Evolutionary conservation across 345 rosid species (phyloP).

Genomic region (Trapa incisa): DNA sequence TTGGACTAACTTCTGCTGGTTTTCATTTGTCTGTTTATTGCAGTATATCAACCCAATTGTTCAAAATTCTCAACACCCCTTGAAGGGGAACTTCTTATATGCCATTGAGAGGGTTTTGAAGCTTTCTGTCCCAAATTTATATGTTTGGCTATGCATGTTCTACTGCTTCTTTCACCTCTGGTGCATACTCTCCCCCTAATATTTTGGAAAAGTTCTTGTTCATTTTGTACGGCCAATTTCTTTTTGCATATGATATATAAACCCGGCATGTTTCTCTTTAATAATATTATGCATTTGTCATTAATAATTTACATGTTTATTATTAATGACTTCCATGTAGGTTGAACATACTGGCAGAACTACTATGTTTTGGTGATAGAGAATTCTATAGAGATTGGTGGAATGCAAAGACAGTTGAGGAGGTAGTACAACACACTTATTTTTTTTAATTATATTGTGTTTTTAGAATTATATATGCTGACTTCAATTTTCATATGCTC

Average conservation of each 20-base stretch:
- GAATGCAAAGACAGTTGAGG: conserved; percentile 95
- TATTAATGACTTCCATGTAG: conserved; percentile 18
- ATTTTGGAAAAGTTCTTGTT: too few relatives aligned
- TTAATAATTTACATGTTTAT: too few relatives aligned
- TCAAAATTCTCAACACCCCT: conserved; percentile 86
- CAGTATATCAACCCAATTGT: conserved; percentile 99
- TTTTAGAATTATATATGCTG: conserved; percentile 9
- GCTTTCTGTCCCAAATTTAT: conserved; percentile 88
- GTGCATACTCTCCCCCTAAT: conserved; percentile 20
- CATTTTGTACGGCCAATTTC: too few relatives aligned
- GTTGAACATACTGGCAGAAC: conserved; percentile 95
- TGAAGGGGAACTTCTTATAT: conserved; percentile 74
- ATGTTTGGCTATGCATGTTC: conserved; percentile 99
- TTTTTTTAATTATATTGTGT: conserved; percentile 1
- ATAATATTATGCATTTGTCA: too few relatives aligned
- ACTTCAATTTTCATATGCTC: conserved; percentile 5
- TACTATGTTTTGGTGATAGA: conserved; percentile 90
- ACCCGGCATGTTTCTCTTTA: too few relatives aligned
- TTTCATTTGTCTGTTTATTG: conserved; percentile 17
- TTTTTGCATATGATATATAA: too few relatives aligned
- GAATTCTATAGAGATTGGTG: conserved; percentile 99
- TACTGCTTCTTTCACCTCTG: conserved; percentile 96
- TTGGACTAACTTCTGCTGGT: conserved; percentile 8
- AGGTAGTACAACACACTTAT: conserved; percentile 33
- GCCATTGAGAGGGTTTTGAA: conserved; percentile 91